A percentile compares a stretch with the other conserved stretches of the same genome.
Evolutionary conservation across 2,329 filamentous ascomycete species (phyloP).

Genomic region (Colletotrichum cuscutae): DNA sequence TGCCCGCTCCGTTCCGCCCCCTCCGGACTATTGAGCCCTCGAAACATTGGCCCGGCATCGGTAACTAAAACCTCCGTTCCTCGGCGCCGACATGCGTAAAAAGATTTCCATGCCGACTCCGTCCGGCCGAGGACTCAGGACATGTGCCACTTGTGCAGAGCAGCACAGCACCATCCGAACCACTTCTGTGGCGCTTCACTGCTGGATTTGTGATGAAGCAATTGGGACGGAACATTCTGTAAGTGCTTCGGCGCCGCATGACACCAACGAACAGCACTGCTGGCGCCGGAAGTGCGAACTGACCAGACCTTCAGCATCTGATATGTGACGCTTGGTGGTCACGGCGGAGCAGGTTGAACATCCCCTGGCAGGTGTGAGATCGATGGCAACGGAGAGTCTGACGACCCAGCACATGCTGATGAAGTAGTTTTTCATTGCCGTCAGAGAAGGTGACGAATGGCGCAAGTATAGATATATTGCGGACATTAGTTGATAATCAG

Average conservation of each 20-base stretch:
- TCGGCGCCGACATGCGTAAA: neutral
- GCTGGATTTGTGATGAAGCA: neutral
- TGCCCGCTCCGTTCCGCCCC: neutral
- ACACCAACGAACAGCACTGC: neutral
- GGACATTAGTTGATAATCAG: neutral
- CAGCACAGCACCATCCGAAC: neutral
- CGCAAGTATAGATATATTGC: neutral
- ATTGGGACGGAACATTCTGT: neutral
- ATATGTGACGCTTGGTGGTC: too few relatives aligned
- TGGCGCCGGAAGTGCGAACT: neutral
- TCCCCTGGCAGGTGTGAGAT: neutral
- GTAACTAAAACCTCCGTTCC: constrained; percentile 3
- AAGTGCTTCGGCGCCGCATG: neutral
- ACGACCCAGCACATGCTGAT: neutral
- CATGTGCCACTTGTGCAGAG: neutral
- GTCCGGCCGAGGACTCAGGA: neutral
- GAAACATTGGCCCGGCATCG: neutral
- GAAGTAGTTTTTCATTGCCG: neutral
- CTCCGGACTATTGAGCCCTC: constrained; percentile 9
- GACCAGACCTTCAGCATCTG: too few relatives aligned
- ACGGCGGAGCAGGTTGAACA: too few relatives aligned
- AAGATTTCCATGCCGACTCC: neutral
- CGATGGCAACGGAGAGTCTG: neutral
- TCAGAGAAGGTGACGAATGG: neutral
- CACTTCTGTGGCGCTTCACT: neutral